Evolutionary conservation across 306 rosid genomes (phyloP).

Genomic region (Castanea mollissima): DNA sequence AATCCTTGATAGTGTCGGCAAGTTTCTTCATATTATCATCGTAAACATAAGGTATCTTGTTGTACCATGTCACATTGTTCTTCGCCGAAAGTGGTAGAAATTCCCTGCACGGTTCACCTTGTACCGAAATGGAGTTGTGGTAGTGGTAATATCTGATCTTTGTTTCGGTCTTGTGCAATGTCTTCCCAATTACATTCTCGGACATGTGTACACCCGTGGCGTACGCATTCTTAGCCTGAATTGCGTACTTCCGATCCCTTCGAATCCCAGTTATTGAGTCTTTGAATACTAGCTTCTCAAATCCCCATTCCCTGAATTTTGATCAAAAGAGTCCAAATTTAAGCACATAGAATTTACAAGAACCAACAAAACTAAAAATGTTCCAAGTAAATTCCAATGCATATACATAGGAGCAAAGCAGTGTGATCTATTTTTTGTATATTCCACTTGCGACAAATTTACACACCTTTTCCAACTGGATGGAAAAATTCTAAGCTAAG

Average conservation of each 20-base stretch:
- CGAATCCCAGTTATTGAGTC: conserved; percentile 35
- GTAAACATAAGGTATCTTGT: conserved; percentile 25
- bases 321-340: neutral
- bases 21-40: conserved; percentile 39
- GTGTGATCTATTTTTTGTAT: neutral
- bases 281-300: conserved; percentile 39
- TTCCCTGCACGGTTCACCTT: conserved; percentile 32
- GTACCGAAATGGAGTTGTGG: conserved; percentile 34
- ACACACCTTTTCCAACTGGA: neutral
- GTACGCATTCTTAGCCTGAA: conserved; percentile 39
- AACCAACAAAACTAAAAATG: neutral
- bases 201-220: conserved; percentile 52
- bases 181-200: conserved; percentile 39
- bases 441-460: neutral
- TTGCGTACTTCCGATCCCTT: conserved; percentile 39
- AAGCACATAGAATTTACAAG: neutral
- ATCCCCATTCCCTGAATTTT: conserved; percentile 40
- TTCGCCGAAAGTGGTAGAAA: conserved; percentile 30
- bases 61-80: conserved; percentile 20
- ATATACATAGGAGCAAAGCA: neutral
- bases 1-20: conserved; percentile 26
- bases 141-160: conserved; percentile 42
- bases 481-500: neutral
- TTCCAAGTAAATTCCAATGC: neutral
- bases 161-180: conserved; percentile 36